phyloP scores from a whole-genome alignment of 805 yeast genomes.

The Maudiozyma turicensis region DNA sequence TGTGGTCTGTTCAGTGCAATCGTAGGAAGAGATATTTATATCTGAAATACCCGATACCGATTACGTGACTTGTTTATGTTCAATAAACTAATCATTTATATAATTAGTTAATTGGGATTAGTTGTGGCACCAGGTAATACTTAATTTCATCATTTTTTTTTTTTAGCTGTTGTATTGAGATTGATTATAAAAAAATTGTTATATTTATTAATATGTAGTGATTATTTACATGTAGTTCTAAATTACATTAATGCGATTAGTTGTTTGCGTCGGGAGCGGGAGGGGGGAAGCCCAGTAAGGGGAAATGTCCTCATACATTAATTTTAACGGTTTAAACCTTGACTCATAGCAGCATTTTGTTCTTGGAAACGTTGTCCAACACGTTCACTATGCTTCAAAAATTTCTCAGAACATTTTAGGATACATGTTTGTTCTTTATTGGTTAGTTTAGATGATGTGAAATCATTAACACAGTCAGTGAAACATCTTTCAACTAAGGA shows the following conservation, averaged over 20 bases:
- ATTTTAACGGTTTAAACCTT: constrained; percentile 41
- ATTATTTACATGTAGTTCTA: too few relatives aligned
- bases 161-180: too few relatives aligned
- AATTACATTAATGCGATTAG: too few relatives aligned
- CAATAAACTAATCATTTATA: too few relatives aligned
- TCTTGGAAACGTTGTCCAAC: constrained; percentile 99
- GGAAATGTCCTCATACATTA: not conserved
- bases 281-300: too few relatives aligned
- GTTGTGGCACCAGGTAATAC: too few relatives aligned
- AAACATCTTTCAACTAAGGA: constrained; percentile 94
- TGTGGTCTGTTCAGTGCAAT: constrained; percentile 32
- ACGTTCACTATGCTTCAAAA: constrained; percentile 95
- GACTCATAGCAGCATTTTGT: constrained; percentile 77
- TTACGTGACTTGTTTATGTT: not conserved
- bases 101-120: too few relatives aligned
- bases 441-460: constrained; percentile 84
- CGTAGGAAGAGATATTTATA: constrained; percentile 16
- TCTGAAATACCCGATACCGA: too few relatives aligned
- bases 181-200: too few relatives aligned
- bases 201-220: too few relatives aligned
- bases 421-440: constrained; percentile 80
- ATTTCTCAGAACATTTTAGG: constrained; percentile 90
- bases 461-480: constrained; percentile 95
- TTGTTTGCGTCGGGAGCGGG: too few relatives aligned
- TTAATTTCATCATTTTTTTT: too few relatives aligned